Evolutionary conservation across 2,329 filamentous ascomycete species (phyloP).

Genomic region (Trichophyton mentagrophytes): DNA sequence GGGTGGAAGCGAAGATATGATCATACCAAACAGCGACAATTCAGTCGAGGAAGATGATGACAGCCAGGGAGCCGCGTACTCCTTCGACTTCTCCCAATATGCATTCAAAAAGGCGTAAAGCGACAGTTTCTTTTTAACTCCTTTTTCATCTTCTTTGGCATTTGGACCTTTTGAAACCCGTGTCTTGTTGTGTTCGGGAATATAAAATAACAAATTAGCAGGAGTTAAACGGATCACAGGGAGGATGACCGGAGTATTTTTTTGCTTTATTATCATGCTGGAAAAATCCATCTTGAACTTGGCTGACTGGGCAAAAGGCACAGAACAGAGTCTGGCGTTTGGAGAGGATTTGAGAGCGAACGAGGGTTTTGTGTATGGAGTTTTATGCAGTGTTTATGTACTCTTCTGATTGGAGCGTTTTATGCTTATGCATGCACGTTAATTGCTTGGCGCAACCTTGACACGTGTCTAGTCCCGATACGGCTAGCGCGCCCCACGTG

Average conservation of each 20-base stretch:
- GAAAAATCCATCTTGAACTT: too few relatives aligned
- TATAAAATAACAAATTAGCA: not conserved
- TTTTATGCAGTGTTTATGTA: not conserved
- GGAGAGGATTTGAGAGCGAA: not conserved
- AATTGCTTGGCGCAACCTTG: not conserved
- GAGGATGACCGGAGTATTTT: not conserved
- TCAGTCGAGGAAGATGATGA: conserved; percentile 20
- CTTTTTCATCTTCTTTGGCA: not conserved
- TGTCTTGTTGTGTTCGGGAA: not conserved
- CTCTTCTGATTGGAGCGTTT: not conserved
- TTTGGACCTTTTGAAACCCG: not conserved
- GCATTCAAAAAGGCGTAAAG: conserved; percentile 6
- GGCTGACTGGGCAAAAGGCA: too few relatives aligned
- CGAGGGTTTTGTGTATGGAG: not conserved
- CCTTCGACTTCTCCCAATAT: conserved; percentile 10
- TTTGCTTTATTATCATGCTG: not conserved
- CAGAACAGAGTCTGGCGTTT: not conserved
- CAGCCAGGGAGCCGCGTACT: not conserved
- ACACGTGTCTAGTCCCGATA: not conserved
- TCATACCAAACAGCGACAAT: conserved; percentile 39
- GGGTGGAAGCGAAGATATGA: conserved; percentile 41
- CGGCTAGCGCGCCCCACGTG: conserved; percentile 3
- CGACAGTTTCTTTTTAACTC: not conserved
- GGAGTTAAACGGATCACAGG: not conserved
- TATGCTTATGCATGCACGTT: not conserved